Conservation (phyloP, 768 basidiomycete species). For the Suillus variegatus region DNA sequence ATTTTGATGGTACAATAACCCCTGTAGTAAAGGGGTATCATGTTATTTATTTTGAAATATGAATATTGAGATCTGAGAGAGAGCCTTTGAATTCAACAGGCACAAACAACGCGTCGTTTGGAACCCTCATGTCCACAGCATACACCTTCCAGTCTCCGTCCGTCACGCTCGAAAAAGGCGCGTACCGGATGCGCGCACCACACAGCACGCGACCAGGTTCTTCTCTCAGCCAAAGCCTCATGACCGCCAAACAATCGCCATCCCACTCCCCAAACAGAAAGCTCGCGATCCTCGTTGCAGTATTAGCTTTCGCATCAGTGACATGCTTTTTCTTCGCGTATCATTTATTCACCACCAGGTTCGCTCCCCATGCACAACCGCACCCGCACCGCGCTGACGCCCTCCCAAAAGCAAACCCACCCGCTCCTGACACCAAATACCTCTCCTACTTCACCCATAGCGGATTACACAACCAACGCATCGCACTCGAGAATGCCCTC, state of each 20-base stretch:
- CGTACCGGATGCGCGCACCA: conserved; percentile 59
- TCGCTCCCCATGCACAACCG: conserved; percentile 11
- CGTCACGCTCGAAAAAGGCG: conserved; percentile 63
- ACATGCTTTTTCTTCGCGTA: conserved; percentile 61
- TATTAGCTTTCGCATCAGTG: conserved; percentile 50
- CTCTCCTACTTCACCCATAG: conserved; percentile 82
- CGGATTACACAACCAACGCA: conserved; percentile 85
- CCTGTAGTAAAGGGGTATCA: too few species aligned
- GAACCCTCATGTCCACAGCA: conserved; percentile 11
- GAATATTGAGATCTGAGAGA: too few species aligned
- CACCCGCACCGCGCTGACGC: conserved; percentile 29
- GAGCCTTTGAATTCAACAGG: neutral
- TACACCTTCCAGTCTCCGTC: conserved; percentile 55
- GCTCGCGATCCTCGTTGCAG: conserved; percentile 44
- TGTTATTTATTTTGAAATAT: too few species aligned
- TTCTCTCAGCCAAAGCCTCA: conserved; percentile 21
- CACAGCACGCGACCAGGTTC: conserved; percentile 29
- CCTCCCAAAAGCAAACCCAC: conserved; percentile 30
- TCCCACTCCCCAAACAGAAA: conserved; percentile 26
- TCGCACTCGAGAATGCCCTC: conserved; percentile 83
- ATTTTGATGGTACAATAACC: too few species aligned
- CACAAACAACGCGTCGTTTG: neutral
- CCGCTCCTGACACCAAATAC: conserved; percentile 47
- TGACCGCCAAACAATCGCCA: conserved; percentile 10
- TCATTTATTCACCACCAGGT: conserved; percentile 67